phyloP scores from a whole-genome alignment of 169 alveolate species.

The Cryptosporidium viatorum region DNA sequence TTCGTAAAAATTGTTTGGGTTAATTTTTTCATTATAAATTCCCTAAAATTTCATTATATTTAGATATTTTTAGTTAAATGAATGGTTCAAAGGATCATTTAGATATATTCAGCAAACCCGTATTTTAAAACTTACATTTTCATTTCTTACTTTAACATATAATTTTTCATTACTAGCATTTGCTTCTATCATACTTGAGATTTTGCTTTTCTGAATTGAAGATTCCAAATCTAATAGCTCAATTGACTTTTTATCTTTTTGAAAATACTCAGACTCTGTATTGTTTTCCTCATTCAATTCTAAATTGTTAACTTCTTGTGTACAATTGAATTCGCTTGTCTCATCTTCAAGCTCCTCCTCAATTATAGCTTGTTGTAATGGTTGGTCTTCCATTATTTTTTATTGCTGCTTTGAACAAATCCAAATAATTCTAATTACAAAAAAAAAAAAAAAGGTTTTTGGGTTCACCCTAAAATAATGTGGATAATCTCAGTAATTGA shows the following conservation, averaged over 20 bases:
- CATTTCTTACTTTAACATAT: constrained; percentile 7
- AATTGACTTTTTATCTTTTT: background rate
- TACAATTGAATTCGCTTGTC: background rate
- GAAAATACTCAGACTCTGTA: background rate
- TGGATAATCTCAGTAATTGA: background rate
- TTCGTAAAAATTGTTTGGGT: constrained; percentile 19
- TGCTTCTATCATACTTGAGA: background rate
- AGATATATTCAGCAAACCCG: background rate
- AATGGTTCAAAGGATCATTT: background rate
- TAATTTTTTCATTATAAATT: background rate
- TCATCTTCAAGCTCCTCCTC: background rate
- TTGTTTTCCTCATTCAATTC: background rate
- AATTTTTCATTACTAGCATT: background rate
- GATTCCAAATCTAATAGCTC: background rate
- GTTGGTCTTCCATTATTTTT: background rate
- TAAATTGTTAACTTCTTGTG: background rate
- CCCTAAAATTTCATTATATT: background rate
- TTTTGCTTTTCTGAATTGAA: background rate
- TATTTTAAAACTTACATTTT: constrained; percentile 31
- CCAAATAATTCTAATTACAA: background rate
- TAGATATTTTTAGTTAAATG: background rate
- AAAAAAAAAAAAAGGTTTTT: background rate
- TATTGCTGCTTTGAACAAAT: background rate
- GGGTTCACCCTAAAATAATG: background rate
- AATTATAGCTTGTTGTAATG: background rate